These are phyloP conservation scores for Rhizoclosmatium sp. DNA, from an alignment of 192 early-diverging fungal species.

Conservation along the genomic window DNA sequence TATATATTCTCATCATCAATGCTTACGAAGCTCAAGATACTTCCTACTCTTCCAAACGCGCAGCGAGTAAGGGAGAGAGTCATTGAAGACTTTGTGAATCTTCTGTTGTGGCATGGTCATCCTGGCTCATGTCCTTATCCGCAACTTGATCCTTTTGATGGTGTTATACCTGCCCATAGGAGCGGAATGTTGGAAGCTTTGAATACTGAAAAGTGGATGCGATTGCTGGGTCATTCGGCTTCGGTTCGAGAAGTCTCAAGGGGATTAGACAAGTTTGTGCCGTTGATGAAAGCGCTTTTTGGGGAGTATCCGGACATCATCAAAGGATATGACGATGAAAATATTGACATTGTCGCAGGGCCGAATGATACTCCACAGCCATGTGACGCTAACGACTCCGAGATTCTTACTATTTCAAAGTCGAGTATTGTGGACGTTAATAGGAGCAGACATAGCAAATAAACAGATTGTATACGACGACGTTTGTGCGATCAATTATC, in stretches of 20 bases:
- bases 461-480: too few relatives aligned
- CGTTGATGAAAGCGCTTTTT: conserved; percentile 26
- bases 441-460: too few relatives aligned
- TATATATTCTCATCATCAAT: conserved; percentile 27
- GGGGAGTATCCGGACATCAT: conserved; percentile 10
- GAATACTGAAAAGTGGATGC: conserved; percentile 29
- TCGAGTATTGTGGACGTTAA: too few relatives aligned
- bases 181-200: conserved; percentile 1
- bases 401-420: too few relatives aligned
- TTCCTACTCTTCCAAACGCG: conserved; percentile 31
- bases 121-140: too few relatives aligned
- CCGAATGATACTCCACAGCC: too few relatives aligned
- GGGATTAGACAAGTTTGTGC: conserved; percentile 14
- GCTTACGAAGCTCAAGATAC: conserved; percentile 30
- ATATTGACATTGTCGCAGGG: too few relatives aligned
- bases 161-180: conserved; percentile 14
- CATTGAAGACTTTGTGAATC: conserved; percentile 12
- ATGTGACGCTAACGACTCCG: too few relatives aligned
- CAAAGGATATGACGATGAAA: too few relatives aligned
- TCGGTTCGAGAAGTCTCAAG: conserved; percentile 21
- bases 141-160: conserved; percentile 12
- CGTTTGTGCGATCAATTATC: too few relatives aligned
- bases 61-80: conserved; percentile 2
- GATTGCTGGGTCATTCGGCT: conserved; percentile 1
- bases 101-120: conserved; percentile 8